phyloP scores from a whole-genome alignment of 1,139 yeast genomes.

The Yamadazyma atlantica region DNA sequence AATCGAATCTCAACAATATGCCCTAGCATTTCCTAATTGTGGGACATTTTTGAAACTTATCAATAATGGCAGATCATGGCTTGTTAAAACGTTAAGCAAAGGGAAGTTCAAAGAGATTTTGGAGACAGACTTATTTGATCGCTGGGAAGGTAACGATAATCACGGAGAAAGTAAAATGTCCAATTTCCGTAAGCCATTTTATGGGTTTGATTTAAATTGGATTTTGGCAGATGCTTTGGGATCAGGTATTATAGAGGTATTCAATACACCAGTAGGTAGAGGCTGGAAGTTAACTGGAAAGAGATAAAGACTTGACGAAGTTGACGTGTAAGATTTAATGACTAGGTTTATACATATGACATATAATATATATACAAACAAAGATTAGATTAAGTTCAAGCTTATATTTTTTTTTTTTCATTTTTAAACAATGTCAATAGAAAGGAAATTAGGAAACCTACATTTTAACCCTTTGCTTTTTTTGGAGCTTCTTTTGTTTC shows the following conservation, averaged over 20 bases:
- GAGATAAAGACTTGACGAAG: too few species aligned
- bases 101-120: constrained; percentile 52
- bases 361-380: constrained; percentile 23
- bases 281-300: constrained; percentile 67
- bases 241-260: constrained; percentile 66
- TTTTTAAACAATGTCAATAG: neutral
- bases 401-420: neutral
- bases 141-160: constrained; percentile 46
- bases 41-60: constrained; percentile 56
- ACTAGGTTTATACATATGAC: constrained; percentile 2
- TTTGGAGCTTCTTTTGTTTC: constrained; percentile 43
- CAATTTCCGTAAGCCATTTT: constrained; percentile 53
- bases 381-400: neutral
- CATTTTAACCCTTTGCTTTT: constrained; percentile 42
- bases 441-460: constrained; percentile 13
- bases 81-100: constrained; percentile 43
- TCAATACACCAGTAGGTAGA: constrained; percentile 67
- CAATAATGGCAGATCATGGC: constrained; percentile 49
- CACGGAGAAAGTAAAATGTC: constrained; percentile 36
- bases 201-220: constrained; percentile 65
- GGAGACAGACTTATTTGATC: constrained; percentile 47
- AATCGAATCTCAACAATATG: constrained; percentile 42
- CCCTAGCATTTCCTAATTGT: constrained; percentile 60
- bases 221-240: constrained; percentile 65
- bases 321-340: neutral